Base-by-base conservation (phyloP, 306 rosid species). In the Pyrus bretschneideri region DNA sequence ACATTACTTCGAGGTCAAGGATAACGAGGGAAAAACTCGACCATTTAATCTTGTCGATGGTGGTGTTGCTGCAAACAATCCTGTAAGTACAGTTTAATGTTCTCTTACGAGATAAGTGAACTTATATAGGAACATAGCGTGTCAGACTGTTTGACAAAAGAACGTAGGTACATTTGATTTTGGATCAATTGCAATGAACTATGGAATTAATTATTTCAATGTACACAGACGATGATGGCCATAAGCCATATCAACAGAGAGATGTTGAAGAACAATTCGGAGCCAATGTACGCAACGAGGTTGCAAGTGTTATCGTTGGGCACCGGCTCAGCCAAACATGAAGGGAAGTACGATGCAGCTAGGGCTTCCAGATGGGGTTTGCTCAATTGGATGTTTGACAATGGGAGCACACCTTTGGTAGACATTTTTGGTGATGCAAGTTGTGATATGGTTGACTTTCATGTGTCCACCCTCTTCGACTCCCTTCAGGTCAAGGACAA, bases 51-150 rank as follows among this genome's bases (percentile, higher is more conserved):
- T 87, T 38, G 25, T 87, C 5, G 88, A 87, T 5, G 90, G 88
- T 11, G 86, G 77, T 0, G 61, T 87, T 27, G 88, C 83, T 9
- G 88, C 81, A 33, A 87, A 84, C 64, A 87, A 87, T 71, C 90
- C 86, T 2, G 86, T 84, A 42, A 76, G 87, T 79, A n/a, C n/a
- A 70, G 46, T 71, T 17, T 3, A 3, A 12, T 0, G 9, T 70
- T 29, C 3, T 21, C 11, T 33, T 2, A 15, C 10, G 1, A 40
- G 4, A 65, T 67, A 67, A 10, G 1, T 21, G 11, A 6, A 54
- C 11, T 10, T 2, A 58, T 9, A 9, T 9, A 31, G 30, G 2
- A 25, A 61, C 66, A 25, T 72, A 6, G 6, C 5, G 4, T 8
- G 10, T 57, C 17, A n/a, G 2, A 11, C 2, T 31, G 18, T 31